Base-by-base conservation (phyloP, 2,329 filamentous ascomycete genomes). In the Fusarium torreyae region DNA sequence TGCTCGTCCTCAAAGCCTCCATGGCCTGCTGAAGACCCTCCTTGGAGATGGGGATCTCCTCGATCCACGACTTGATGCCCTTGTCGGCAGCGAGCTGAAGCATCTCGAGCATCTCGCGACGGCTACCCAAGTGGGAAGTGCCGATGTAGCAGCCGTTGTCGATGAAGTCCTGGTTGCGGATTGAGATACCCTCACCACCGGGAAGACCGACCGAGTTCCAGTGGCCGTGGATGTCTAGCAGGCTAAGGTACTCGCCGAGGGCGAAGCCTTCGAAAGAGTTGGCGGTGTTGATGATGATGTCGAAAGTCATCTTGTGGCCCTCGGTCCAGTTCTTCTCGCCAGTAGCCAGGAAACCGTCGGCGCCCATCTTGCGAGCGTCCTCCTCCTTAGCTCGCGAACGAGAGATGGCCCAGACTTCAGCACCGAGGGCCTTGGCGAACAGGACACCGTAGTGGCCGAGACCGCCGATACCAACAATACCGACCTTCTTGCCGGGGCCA, bases 131-230 rank as follows among this genome's bases (percentile, higher is more conserved):
- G 80, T 94, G 91, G 64, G 89, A 91, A 42, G 87, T 87, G 43
- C 90, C 89, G 73, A 94, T 91, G 74, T 92, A 85, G 78, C 88
- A 89, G 42, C 93, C 93, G 80, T 95, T 97, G 69, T 80, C 80
- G 63, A 93, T 85, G 75, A 97, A 91, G 76, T 89, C 88, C 83
- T 94, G 91, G 51, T 92, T 90, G 81, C 88, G 89, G 70, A 96
- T 85, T 56, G 85, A 81, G 59, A 92, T 88, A 13, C 93, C 88
- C 44, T 91, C 89, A 66, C 93, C 91, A 77, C 94, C 92, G 5
- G 93, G 93, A 75, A 96, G 85, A 42, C 92, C 93, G 55, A 95
- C 92, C 74, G 87, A 92, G 78, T 95, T 88, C 88, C 92, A 96
- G 76, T 86, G 87, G 61, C 91, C 92, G 81, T 94, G 92, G 59